These are phyloP conservation scores for Fusarium drepaniforme DNA, from an alignment of 2,329 filamentous ascomycete species.

Conservation along the genomic window DNA sequence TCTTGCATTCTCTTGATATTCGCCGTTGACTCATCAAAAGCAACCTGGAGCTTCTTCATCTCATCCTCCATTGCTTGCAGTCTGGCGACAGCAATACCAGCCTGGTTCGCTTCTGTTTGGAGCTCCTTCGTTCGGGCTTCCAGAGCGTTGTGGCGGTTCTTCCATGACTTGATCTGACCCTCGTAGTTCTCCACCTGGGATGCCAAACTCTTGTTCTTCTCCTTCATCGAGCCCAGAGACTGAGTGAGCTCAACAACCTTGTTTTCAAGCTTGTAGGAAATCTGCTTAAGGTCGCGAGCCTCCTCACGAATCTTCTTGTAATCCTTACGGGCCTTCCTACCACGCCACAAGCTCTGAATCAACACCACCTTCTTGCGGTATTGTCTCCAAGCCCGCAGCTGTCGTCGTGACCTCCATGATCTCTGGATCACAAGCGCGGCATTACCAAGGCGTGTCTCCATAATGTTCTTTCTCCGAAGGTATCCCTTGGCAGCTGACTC, in stretches of 20 bases:
- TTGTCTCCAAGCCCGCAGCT: constrained; percentile 84
- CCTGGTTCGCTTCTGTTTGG: constrained; percentile 96
- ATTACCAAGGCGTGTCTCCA: constrained; percentile 94
- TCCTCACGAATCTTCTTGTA: constrained; percentile 96
- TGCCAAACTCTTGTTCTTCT: constrained; percentile 90
- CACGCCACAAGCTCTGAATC: constrained; percentile 94
- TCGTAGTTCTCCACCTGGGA: constrained; percentile 96
- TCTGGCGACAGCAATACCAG: constrained; percentile 92
- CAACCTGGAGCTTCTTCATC: constrained; percentile 90
- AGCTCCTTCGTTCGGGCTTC: constrained; percentile 93
- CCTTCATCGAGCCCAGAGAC: constrained; percentile 89
- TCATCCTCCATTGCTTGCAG: constrained; percentile 94
- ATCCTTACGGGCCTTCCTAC: constrained; percentile 80
- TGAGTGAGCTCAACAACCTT: constrained; percentile 99
- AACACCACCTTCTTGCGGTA: constrained; percentile 92
- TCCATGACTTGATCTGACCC: constrained; percentile 95
- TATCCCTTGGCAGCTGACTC: constrained; percentile 94
- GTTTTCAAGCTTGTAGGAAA: constrained; percentile 99
- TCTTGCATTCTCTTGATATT: constrained; percentile 96
- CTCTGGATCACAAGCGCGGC: constrained; percentile 92
- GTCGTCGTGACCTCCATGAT: constrained; percentile 84
- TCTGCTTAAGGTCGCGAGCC: constrained; percentile 97
- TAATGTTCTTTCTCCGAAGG: constrained; percentile 88
- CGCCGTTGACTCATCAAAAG: constrained; percentile 88
- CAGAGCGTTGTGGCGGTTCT: constrained; percentile 89